Evolutionary conservation across 208 protist species (phyloP).

Genomic region (Lotmaria passim): DNA sequence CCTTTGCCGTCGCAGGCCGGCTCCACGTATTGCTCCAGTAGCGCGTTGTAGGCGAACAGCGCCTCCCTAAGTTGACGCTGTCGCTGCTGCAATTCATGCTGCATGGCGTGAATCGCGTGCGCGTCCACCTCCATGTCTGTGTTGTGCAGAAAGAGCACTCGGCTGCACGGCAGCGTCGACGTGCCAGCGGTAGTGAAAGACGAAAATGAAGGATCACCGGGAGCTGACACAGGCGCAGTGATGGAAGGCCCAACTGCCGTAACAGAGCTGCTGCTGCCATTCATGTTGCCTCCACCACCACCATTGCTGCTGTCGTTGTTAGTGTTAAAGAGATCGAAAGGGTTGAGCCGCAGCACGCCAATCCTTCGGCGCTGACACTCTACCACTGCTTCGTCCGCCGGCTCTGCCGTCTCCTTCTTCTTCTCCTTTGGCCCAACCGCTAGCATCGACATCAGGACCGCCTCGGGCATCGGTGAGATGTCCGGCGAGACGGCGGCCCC

Average conservation of each 20-base stretch:
- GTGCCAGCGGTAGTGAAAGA: too few relatives aligned
- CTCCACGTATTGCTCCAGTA: conserved; percentile 27
- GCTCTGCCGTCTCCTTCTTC: not conserved
- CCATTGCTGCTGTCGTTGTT: not conserved
- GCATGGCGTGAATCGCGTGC: conserved; percentile 13
- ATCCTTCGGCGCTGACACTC: conserved; percentile 9
- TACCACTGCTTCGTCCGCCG: not conserved
- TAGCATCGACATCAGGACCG: not conserved
- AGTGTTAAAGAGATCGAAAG: conserved; percentile 12
- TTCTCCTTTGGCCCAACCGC: not conserved
- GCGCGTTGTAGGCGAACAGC: conserved; percentile 11
- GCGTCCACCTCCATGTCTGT: conserved; percentile 17
- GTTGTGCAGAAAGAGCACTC: conserved; percentile 28
- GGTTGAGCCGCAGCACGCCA: conserved; percentile 16
- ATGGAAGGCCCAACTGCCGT: not conserved
- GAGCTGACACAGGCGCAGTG: not conserved
- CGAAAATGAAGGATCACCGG: too few relatives aligned
- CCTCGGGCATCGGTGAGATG: conserved; percentile 12
- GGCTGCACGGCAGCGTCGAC: conserved; percentile 18
- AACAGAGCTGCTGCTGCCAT: not conserved
- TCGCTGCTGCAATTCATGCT: conserved; percentile 23
- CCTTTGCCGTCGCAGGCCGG: not conserved
- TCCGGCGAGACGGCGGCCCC: not conserved
- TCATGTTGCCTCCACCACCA: not conserved
- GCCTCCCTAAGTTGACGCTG: conserved; percentile 28